A percentile compares a stretch with the other conserved stretches of the same genome.
Evolutionary conservation across 495 filamentous ascomycete genomes (phyloP).

Genomic region (Penicillium pancosmium): DNA sequence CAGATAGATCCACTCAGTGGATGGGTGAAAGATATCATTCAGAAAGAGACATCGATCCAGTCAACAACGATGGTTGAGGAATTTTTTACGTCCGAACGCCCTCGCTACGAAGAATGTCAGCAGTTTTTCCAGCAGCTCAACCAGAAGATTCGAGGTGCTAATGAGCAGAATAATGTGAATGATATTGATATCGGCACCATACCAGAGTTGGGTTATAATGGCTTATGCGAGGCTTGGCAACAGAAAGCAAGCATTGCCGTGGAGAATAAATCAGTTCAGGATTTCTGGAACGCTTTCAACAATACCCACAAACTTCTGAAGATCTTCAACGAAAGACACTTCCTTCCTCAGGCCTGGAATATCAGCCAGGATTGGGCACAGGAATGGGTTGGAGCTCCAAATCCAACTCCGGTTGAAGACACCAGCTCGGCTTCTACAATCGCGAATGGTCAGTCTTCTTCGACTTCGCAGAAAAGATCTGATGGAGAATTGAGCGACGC

Average conservation of each 20-base stretch:
- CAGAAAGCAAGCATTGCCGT: background rate
- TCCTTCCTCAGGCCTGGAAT: slow-evolving; percentile 16
- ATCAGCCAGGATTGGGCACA: slow-evolving; percentile 8
- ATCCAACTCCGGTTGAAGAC: background rate
- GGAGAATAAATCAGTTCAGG: background rate
- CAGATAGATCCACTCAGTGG: slow-evolving; percentile 2
- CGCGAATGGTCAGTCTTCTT: background rate
- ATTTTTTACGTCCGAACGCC: slow-evolving; percentile 1
- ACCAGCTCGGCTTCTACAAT: background rate
- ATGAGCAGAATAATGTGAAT: background rate
- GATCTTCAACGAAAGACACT: slow-evolving; percentile 13
- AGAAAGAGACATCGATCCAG: background rate
- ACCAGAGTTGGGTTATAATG: background rate
- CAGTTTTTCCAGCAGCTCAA: slow-evolving; percentile 9
- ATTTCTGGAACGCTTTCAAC: slow-evolving; percentile 12
- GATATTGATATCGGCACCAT: slow-evolving; percentile 6
- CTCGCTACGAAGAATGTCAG: background rate
- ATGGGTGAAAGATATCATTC: slow-evolving; percentile 12
- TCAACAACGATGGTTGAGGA: slow-evolving; percentile 3
- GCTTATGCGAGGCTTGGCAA: background rate
- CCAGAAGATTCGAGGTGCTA: slow-evolving; percentile 1
- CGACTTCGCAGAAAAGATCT: background rate
- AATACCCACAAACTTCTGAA: slow-evolving; percentile 8
- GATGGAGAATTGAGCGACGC: background rate
- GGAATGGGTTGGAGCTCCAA: background rate